A percentile compares a stretch with the other conserved stretches of the same genome.
Conservation (phyloP, 768 basidiomycete genomes). For the Trametes gibbosa region DNA sequence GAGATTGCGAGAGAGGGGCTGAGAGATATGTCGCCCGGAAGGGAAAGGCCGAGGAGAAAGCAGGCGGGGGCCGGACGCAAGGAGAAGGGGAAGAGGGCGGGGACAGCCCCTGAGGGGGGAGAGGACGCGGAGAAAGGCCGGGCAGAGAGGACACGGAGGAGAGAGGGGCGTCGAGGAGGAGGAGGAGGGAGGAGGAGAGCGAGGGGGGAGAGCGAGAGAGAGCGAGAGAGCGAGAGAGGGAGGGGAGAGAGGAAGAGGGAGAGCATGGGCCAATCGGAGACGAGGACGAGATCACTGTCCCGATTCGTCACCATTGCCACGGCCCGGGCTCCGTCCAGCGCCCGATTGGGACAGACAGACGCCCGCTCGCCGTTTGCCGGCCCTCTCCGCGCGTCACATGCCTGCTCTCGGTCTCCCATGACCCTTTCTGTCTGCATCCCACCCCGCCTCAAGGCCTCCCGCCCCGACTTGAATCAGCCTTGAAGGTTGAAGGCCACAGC, state of each 20-base stretch:
- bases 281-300: neutral
- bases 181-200: neutral
- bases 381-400: slow-evolving; percentile 9
- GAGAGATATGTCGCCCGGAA: neutral
- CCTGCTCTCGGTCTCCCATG: neutral
- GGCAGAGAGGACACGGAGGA: neutral
- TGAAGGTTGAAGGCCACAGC: too few species aligned
- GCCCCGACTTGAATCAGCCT: too few species aligned
- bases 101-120: neutral
- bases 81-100: neutral
- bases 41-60: neutral
- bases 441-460: too few species aligned
- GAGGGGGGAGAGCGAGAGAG: neutral
- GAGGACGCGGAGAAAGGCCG: neutral
- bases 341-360: slow-evolving; percentile 10
- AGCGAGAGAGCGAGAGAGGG: neutral
- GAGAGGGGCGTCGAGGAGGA: neutral
- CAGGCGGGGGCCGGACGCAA: neutral
- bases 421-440: neutral
- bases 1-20: neutral
- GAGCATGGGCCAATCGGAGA: neutral
- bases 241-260: neutral
- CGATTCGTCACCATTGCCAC: neutral
- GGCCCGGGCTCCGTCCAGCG: slow-evolving; percentile 3
- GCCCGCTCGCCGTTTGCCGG: slow-evolving; percentile 3